These are phyloP conservation scores for Ceratocystiopsis brevicomis DNA, from an alignment of 2,329 filamentous ascomycete genomes.

Conservation along the genomic window DNA sequence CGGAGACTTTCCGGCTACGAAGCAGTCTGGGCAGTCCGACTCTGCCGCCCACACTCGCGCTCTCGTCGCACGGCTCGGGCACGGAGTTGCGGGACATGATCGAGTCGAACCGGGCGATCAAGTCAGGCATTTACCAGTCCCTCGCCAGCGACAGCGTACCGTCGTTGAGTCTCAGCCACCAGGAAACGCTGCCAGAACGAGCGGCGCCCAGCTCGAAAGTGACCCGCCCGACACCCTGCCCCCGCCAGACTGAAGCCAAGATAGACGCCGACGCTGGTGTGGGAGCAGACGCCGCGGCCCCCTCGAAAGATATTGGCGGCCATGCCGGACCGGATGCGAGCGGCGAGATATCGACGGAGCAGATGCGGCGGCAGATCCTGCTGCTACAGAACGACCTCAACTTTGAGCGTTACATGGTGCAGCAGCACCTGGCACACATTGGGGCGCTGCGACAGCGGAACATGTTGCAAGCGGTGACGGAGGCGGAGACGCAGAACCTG, in stretches of 20 bases:
- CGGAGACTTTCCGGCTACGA: conserved; percentile 12
- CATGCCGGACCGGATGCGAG: not conserved
- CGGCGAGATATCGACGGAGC: conserved; percentile 15
- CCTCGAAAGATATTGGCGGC: not conserved
- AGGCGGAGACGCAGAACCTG: conserved; percentile 67
- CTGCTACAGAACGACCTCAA: conserved; percentile 62
- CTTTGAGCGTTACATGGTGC: conserved; percentile 68
- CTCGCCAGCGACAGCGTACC: conserved; percentile 38
- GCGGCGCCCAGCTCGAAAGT: not conserved
- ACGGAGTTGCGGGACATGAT: conserved; percentile 42
- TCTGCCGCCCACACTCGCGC: conserved; percentile 26
- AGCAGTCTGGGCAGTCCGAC: no score
- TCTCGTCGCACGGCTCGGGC: conserved; percentile 24
- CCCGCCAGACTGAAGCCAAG: no score
- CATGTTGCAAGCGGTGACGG: conserved; percentile 56
- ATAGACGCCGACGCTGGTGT: no score
- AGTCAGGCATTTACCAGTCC: conserved; percentile 35
- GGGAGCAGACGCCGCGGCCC: no score
- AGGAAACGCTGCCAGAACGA: conserved; percentile 25
- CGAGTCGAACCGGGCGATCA: conserved; percentile 38
- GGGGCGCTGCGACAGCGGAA: conserved; percentile 58
- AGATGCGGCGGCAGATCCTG: conserved; percentile 55
- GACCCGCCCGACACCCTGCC: not conserved
- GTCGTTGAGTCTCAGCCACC: conserved; percentile 32
- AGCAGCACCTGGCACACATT: conserved; percentile 67